Conservation (phyloP, 1,284 basidiomycete species). For the Cutaneotrichosporon sp. region DNA sequence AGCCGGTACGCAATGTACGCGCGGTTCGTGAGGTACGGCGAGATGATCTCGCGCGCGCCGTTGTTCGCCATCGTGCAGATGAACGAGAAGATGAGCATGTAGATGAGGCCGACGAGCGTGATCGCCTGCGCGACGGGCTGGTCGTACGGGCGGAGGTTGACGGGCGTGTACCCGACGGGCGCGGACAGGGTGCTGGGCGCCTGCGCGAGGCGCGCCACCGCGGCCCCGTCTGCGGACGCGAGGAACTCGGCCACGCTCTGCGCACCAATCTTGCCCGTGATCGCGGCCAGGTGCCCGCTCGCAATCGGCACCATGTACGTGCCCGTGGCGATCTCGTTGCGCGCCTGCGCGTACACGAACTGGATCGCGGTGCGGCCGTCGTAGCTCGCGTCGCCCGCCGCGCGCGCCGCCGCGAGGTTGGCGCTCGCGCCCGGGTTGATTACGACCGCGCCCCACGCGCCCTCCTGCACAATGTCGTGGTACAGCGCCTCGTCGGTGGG, state of each 20-base stretch:
- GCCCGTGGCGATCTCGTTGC: constrained; percentile 51
- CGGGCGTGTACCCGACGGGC: constrained; percentile 59
- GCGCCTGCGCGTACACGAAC: constrained; percentile 51
- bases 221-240: constrained; percentile 45
- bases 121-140: constrained; percentile 70
- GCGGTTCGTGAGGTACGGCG: constrained; percentile 58
- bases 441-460: constrained; percentile 48
- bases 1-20: constrained; percentile 64
- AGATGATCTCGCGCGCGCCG: constrained; percentile 54
- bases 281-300: constrained; percentile 31
- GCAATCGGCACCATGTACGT: constrained; percentile 49
- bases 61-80: constrained; percentile 56
- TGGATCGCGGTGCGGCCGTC: constrained; percentile 36
- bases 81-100: constrained; percentile 62
- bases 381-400: constrained; percentile 41
- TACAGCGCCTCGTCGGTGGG: constrained; percentile 33
- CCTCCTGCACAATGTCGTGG: constrained; percentile 45
- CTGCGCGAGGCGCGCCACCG: constrained; percentile 56
- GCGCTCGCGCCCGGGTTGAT: constrained; percentile 42
- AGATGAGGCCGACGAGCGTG: constrained; percentile 68
- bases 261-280: constrained; percentile 34
- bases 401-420: constrained; percentile 33
- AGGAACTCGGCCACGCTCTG: constrained; percentile 39
- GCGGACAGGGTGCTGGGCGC: constrained; percentile 64
- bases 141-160: constrained; percentile 66